Evolutionary conservation across 192 early-diverging fungal genomes (phyloP).

Genomic region (Spizellomyces sp.): DNA sequence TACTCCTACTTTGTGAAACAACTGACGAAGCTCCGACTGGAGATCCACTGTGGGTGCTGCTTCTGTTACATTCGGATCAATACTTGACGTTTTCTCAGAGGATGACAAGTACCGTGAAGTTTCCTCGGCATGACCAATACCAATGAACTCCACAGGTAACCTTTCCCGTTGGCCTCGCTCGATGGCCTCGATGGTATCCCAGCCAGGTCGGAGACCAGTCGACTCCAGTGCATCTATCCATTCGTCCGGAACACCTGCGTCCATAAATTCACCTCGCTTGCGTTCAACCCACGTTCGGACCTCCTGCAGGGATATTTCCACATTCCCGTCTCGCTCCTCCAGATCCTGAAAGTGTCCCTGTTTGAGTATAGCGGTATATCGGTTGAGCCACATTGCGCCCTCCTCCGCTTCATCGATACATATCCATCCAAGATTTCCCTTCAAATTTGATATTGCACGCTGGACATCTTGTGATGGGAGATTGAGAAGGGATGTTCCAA

Average conservation of each 20-base stretch:
- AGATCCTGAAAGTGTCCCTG: not conserved
- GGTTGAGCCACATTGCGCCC: slow-evolving; percentile 24
- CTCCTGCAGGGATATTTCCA: slow-evolving; percentile 15
- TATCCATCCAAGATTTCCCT: slow-evolving; percentile 18
- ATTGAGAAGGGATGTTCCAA: slow-evolving; percentile 29
- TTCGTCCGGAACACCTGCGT: slow-evolving; percentile 21
- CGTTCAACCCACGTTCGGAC: slow-evolving; percentile 29
- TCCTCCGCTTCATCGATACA: slow-evolving; percentile 22
- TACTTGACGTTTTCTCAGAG: not conserved
- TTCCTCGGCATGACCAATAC: slow-evolving; percentile 28
- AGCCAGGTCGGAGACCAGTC: slow-evolving; percentile 27
- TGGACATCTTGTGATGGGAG: slow-evolving; percentile 8
- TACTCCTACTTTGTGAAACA: slow-evolving; percentile 22
- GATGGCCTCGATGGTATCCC: slow-evolving; percentile 25
- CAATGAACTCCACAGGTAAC: slow-evolving; percentile 30
- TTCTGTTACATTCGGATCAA: not conserved
- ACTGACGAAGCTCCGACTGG: slow-evolving; percentile 3
- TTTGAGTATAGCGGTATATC: slow-evolving; percentile 8
- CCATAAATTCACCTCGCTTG: slow-evolving; percentile 11
- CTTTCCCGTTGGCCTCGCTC: slow-evolving; percentile 3
- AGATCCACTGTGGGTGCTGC: not conserved
- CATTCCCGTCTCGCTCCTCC: not conserved
- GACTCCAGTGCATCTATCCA: slow-evolving; percentile 18
- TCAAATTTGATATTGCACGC: slow-evolving; percentile 4
- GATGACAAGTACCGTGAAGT: slow-evolving; percentile 7